Evolutionary conservation across 352 stramenopile species (phyloP).

Genomic region (Phytophthora pisi): DNA sequence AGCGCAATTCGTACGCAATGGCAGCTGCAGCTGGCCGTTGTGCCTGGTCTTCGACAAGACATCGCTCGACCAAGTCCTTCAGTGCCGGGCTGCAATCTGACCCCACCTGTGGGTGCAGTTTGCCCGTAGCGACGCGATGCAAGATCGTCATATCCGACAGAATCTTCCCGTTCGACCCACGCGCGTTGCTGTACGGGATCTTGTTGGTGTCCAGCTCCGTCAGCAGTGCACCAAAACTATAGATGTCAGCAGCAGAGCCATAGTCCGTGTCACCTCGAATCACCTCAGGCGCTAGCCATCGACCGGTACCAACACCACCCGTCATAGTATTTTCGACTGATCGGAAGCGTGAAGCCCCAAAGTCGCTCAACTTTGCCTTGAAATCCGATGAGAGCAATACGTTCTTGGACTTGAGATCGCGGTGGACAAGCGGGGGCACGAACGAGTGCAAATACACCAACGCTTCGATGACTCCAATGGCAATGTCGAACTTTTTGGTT

Average conservation of each 20-base stretch:
- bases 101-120: conserved; percentile 36
- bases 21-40: conserved; percentile 28
- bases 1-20: conserved; percentile 40
- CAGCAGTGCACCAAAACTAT: conserved; percentile 52
- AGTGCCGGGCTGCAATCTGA: conserved; percentile 30
- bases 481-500: conserved; percentile 35
- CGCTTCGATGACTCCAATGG: conserved; percentile 43
- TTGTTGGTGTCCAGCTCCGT: conserved; percentile 57
- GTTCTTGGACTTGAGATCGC: conserved; percentile 55
- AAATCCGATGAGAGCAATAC: conserved; percentile 41
- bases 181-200: conserved; percentile 45
- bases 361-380: conserved; percentile 53
- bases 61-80: conserved; percentile 36
- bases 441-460: conserved; percentile 55
- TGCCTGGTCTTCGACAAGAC: conserved; percentile 32
- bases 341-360: conserved; percentile 48
- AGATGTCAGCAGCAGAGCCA: conserved; percentile 45
- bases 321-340: conserved; percentile 46
- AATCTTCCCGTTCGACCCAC: conserved; percentile 21
- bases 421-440: conserved; percentile 37
- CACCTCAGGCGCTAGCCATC: conserved; percentile 54
- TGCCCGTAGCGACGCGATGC: conserved; percentile 39
- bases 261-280: conserved; percentile 39
- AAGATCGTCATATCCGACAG: conserved; percentile 44
- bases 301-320: conserved; percentile 37